phyloP scores from a whole-genome alignment of 1,284 basidiomycete species.

The Pascua sp. region DNA sequence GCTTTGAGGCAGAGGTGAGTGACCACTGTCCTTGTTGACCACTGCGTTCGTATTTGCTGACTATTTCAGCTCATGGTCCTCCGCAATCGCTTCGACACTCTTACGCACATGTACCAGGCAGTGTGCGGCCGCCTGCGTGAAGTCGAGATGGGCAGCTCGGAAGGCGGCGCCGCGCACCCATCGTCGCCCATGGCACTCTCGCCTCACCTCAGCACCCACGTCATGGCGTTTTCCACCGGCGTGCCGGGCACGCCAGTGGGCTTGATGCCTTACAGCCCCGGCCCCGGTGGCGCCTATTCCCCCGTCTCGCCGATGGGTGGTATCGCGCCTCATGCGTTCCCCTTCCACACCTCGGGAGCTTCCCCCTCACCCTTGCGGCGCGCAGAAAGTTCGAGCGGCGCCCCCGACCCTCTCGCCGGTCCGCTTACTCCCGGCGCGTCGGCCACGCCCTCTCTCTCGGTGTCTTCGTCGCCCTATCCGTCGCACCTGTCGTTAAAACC shows the following conservation, averaged over 20 bases:
- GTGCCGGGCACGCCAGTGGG: not conserved
- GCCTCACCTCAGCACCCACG: not conserved
- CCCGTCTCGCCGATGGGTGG: not conserved
- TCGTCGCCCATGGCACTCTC: not conserved
- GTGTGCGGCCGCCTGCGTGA: slow-evolving; percentile 17
- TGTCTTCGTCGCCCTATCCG: slow-evolving; percentile 12
- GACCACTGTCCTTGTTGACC: not conserved
- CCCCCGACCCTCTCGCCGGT: slow-evolving; percentile 27
- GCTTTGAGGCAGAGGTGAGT: slow-evolving; percentile 41
- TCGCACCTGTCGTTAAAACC: slow-evolving; percentile 14
- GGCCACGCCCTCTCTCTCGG: slow-evolving; percentile 1
- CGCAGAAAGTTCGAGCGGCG: not conserved
- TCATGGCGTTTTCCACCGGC: slow-evolving; percentile 1
- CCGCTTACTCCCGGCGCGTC: slow-evolving; percentile 32
- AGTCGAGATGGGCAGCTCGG: slow-evolving; percentile 2
- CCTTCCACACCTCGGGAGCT: slow-evolving; percentile 12
- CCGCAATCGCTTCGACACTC: slow-evolving; percentile 14
- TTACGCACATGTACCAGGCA: slow-evolving; percentile 19
- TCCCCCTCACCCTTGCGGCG: slow-evolving; percentile 8
- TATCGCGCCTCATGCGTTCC: slow-evolving; percentile 14
- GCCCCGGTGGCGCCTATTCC: too few relatives aligned
- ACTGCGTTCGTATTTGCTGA: not conserved
- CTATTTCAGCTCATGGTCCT: slow-evolving; percentile 16
- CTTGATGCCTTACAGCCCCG: not conserved
- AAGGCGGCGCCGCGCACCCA: not conserved